phyloP scores from a whole-genome alignment of 176 grass and related monocot genomes.

The Pontederia paniculata region DNA sequence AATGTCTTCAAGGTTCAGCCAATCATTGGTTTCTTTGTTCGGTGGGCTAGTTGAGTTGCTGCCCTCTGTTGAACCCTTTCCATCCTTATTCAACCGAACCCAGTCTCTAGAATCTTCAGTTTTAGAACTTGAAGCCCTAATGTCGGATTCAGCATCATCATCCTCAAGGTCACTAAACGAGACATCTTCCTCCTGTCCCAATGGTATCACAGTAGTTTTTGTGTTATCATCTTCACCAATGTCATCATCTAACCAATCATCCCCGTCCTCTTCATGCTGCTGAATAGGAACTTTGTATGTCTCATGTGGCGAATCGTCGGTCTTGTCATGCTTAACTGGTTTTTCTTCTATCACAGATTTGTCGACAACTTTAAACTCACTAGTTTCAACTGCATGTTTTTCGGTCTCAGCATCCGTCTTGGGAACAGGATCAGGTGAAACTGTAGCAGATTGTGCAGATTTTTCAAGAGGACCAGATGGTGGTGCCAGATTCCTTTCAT shows the following conservation, averaged over 20 bases:
- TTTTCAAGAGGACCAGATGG: slow-evolving; percentile 21
- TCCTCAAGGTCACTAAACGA: slow-evolving; percentile 71
- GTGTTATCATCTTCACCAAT: slow-evolving; percentile 9
- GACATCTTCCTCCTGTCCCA: slow-evolving; percentile 49
- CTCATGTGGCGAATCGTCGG: background rate
- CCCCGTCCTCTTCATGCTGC: slow-evolving; percentile 26
- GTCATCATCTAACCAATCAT: slow-evolving; percentile 47
- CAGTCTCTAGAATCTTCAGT: slow-evolving; percentile 12
- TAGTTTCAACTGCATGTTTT: slow-evolving; percentile 27
- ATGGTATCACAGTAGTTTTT: slow-evolving; percentile 11
- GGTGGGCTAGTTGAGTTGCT: slow-evolving; percentile 15
- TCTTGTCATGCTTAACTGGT: slow-evolving; percentile 11
- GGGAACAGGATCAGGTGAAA: slow-evolving; percentile 24
- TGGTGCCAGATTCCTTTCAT: slow-evolving; percentile 29
- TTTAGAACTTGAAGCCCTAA: slow-evolving; percentile 1
- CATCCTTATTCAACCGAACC: slow-evolving; percentile 31
- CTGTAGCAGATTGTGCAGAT: background rate
- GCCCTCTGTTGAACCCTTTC: slow-evolving; percentile 7
- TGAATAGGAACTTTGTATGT: slow-evolving; percentile 1
- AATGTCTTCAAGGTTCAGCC: slow-evolving; percentile 20
- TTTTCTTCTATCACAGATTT: slow-evolving; percentile 63
- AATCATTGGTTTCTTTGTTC: slow-evolving; percentile 26
- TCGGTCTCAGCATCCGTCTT: slow-evolving; percentile 20
- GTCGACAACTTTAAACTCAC: slow-evolving; percentile 46
- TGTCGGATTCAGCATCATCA: slow-evolving; percentile 14